phyloP scores from a whole-genome alignment of 192 early-diverging fungal genomes.

The Fimicolochytrium jonesii region DNA sequence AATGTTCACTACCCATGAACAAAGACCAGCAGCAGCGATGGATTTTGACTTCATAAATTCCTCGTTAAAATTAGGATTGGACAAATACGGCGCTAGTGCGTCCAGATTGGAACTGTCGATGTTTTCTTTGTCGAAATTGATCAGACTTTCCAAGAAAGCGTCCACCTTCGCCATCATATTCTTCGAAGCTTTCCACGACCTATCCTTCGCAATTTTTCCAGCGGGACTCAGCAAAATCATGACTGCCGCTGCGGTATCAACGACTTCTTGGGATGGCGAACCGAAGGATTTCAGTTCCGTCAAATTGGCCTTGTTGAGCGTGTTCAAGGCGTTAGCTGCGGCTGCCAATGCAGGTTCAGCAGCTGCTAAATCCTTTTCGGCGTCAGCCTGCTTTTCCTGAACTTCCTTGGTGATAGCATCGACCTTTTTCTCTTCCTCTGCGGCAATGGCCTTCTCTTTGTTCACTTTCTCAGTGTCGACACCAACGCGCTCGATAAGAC shows the following conservation, averaged over 20 bases:
- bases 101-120: constrained; percentile 59
- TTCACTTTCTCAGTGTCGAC: constrained; percentile 64
- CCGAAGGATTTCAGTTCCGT: constrained; percentile 67
- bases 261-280: constrained; percentile 60
- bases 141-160: constrained; percentile 54
- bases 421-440: constrained; percentile 59
- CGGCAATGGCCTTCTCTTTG: constrained; percentile 64
- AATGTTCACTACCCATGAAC: constrained; percentile 63
- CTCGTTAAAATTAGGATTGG: constrained; percentile 61
- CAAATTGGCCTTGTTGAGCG: constrained; percentile 64
- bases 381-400: constrained; percentile 50
- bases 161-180: constrained; percentile 72
- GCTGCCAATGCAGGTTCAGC: constrained; percentile 62
- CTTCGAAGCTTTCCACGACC: constrained; percentile 62
- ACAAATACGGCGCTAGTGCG: constrained; percentile 55
- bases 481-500: constrained; percentile 57
- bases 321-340: constrained; percentile 55
- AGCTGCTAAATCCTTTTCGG: constrained; percentile 54
- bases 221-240: constrained; percentile 60
- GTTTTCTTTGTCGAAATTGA: constrained; percentile 62
- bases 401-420: constrained; percentile 61
- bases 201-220: constrained; percentile 63
- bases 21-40: constrained; percentile 61
- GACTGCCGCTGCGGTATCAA: constrained; percentile 52
- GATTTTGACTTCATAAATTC: constrained; percentile 64